Evolutionary conservation across 1,284 basidiomycete genomes (phyloP).

Genomic region (Stygiomarasmius scandens): DNA sequence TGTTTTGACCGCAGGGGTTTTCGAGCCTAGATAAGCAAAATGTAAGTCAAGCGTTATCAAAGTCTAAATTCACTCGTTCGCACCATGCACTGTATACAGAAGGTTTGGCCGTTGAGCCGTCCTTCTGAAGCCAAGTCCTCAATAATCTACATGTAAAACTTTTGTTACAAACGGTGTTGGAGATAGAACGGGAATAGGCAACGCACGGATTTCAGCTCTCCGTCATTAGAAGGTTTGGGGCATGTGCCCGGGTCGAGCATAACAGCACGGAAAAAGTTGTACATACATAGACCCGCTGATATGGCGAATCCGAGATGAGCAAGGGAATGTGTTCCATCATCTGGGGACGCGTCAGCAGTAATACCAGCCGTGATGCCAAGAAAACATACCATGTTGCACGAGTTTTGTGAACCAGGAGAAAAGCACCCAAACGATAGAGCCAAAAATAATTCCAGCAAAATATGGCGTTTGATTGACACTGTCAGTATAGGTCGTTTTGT

Average conservation of each 20-base stretch:
- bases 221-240: conserved; percentile 76
- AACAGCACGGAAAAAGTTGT: conserved; percentile 90
- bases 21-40: conserved; percentile 54
- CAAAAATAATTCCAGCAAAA: conserved; percentile 89
- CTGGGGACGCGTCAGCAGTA: conserved; percentile 35
- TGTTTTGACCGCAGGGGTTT: conserved; percentile 96
- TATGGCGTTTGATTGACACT: conserved; percentile 84
- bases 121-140: conserved; percentile 90
- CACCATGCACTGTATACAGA: conserved; percentile 94
- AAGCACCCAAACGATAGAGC: conserved; percentile 85
- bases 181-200: background rate
- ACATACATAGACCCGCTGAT: conserved; percentile 71
- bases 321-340: conserved; percentile 72
- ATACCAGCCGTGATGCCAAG: conserved; percentile 1
- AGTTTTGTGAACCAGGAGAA: conserved; percentile 83
- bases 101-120: conserved; percentile 90
- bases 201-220: conserved; percentile 79
- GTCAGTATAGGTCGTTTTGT: conserved; percentile 76
- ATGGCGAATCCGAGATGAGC: conserved; percentile 79
- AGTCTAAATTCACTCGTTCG: conserved; percentile 20
- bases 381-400: conserved; percentile 56
- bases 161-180: conserved; percentile 6
- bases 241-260: conserved; percentile 91
- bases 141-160: conserved; percentile 60
- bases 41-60: background rate